Conservation (phyloP, 176 grass and related monocot genomes). For the Lolium perenne region DNA sequence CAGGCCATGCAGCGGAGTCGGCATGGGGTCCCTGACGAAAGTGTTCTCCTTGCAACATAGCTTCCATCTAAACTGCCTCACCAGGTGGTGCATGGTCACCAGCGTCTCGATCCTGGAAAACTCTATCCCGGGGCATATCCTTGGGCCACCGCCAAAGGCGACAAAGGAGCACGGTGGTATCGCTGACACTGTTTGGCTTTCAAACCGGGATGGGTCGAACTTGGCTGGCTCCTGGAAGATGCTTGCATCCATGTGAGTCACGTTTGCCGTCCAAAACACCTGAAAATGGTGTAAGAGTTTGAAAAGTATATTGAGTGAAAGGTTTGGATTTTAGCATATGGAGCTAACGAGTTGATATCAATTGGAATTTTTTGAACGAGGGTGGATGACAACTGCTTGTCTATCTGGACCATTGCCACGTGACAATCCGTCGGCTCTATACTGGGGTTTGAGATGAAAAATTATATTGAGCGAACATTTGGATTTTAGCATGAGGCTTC, state of each 20-base stretch:
- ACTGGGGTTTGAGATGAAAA: too few species aligned
- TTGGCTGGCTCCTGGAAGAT: slow-evolving; percentile 46
- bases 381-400: too few species aligned
- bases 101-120: slow-evolving; percentile 60
- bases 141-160: background rate
- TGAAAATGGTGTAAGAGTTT: too few species aligned
- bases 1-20: slow-evolving; percentile 36
- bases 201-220: slow-evolving; percentile 54
- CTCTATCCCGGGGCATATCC: background rate
- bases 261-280: background rate
- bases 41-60: too few species aligned
- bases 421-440: too few species aligned
- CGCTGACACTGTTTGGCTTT: background rate
- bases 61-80: background rate
- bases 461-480: too few species aligned
- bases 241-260: slow-evolving; percentile 47
- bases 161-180: slow-evolving; percentile 50
- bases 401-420: too few species aligned
- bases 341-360: too few species aligned
- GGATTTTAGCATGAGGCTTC: too few species aligned
- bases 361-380: too few species aligned
- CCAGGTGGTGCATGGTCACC: slow-evolving; percentile 44
- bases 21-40: slow-evolving; percentile 31
- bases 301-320: too few species aligned
- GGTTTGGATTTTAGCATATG: too few species aligned